These are phyloP conservation scores for Phytophthora capsici DNA, from an alignment of 352 stramenopile species.

Conservation along the genomic window DNA sequence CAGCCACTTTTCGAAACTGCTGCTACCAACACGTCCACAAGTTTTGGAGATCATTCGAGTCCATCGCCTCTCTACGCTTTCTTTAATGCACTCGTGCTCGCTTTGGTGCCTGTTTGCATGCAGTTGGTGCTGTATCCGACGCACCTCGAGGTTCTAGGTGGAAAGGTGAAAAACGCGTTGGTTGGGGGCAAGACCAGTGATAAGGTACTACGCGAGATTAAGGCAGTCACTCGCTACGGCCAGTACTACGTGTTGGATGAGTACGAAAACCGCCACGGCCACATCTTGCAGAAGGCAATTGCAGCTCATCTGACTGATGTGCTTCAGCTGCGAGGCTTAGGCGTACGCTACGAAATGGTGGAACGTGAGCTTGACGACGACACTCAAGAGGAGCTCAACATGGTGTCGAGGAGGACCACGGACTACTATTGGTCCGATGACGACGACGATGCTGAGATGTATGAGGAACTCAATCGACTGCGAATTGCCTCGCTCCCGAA, in stretches of 20 bases:
- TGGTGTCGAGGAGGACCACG: conserved; percentile 6
- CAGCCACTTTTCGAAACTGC: conserved; percentile 24
- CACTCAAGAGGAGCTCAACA: conserved; percentile 10
- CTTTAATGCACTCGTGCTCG: conserved; percentile 43
- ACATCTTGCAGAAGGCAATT: conserved; percentile 57
- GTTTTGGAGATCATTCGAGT: neutral
- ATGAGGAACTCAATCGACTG: conserved; percentile 43
- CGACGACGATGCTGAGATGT: conserved; percentile 26
- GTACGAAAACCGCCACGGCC: conserved; percentile 34
- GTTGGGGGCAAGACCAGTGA: conserved; percentile 23
- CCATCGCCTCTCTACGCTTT: conserved; percentile 32
- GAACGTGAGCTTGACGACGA: conserved; percentile 36
- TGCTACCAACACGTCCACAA: conserved; percentile 11
- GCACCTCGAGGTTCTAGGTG: conserved; percentile 12
- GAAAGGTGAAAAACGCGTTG: conserved; percentile 11
- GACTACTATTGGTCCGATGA: conserved; percentile 20
- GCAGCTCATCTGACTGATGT: conserved; percentile 42
- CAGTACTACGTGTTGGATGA: conserved; percentile 37
- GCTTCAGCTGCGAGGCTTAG: conserved; percentile 38
- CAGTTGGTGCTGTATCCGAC: conserved; percentile 41
- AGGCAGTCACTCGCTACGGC: conserved; percentile 36
- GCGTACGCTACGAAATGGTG: conserved; percentile 46
- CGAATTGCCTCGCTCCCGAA: conserved; percentile 44
- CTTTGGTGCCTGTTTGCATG: conserved; percentile 51
- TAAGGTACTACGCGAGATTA: conserved; percentile 33